phyloP scores from a whole-genome alignment of 2,329 filamentous ascomycete species.

The Diaporthe capsici region DNA sequence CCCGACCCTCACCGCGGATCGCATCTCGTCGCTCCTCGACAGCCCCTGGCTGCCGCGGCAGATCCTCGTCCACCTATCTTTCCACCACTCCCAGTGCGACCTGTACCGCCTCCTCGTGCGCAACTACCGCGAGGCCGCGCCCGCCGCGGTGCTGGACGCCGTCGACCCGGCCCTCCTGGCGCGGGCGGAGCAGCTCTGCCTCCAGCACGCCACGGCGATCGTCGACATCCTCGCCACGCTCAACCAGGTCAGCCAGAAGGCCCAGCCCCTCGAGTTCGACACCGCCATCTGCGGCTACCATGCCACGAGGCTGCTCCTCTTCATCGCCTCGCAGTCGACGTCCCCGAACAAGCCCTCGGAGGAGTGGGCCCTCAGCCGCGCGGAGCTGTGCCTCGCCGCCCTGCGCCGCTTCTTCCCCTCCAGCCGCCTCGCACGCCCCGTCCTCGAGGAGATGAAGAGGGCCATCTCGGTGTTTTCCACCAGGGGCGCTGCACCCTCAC shows the following conservation, averaged over 20 bases:
- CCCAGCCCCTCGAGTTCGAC: constrained; percentile 44
- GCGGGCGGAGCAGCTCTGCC: constrained; percentile 45
- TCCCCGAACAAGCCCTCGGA: constrained; percentile 38
- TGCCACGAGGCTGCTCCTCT: constrained; percentile 44
- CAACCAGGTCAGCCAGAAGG: constrained; percentile 43
- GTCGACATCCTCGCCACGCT: constrained; percentile 43
- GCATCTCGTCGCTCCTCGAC: constrained; percentile 32
- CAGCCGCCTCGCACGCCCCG: constrained; percentile 46
- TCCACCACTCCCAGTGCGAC: constrained; percentile 60
- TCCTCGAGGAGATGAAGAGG: constrained; percentile 47
- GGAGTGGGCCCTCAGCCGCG: constrained; percentile 47
- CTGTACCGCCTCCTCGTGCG: constrained; percentile 59
- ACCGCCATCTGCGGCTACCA: constrained; percentile 46
- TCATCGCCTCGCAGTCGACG: constrained; percentile 46
- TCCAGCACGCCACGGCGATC: constrained; percentile 39
- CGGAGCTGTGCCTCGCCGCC: constrained; percentile 48
- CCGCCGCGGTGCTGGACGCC: constrained; percentile 48
- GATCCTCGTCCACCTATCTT: constrained; percentile 54
- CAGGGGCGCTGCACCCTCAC: background rate
- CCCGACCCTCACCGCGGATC: constrained; percentile 24
- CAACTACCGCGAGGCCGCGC: constrained; percentile 57
- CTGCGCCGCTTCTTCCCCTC: constrained; percentile 47
- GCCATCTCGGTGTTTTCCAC: constrained; percentile 43
- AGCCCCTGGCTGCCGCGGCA: constrained; percentile 44
- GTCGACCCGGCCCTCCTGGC: constrained; percentile 49